phyloP scores from a whole-genome alignment of 2,329 filamentous ascomycete species.

The Curvularia lunata region DNA sequence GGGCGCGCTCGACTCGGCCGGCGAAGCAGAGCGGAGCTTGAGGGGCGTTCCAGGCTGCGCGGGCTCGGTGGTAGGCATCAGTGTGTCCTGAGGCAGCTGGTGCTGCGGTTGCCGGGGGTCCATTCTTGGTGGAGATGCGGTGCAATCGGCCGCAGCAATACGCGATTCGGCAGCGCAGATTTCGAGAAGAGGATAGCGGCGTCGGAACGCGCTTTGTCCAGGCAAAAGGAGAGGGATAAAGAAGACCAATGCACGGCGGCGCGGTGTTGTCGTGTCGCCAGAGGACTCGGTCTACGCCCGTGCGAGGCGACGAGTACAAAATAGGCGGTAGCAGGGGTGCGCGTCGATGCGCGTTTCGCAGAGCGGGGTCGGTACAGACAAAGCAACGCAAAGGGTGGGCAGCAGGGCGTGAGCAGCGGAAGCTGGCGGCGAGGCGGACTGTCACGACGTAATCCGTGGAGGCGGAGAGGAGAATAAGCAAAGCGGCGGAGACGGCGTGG shows the following conservation, averaged over 20 bases:
- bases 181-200: background rate
- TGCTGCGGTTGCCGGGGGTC: conserved; percentile 36
- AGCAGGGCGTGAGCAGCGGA: conserved; percentile 4
- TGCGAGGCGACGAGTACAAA: conserved; percentile 15
- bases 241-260: conserved; percentile 1
- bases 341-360: conserved; percentile 28
- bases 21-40: conserved; percentile 28
- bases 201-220: conserved; percentile 12
- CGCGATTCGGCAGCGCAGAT: conserved; percentile 37
- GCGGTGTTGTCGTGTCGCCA: background rate
- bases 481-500: conserved; percentile 10
- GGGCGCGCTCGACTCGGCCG: conserved; percentile 25
- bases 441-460: background rate
- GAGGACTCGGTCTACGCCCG: conserved; percentile 9
- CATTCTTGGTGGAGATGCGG: conserved; percentile 37
- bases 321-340: conserved; percentile 24
- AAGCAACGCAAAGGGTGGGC: conserved; percentile 16
- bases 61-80: conserved; percentile 43
- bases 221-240: conserved; percentile 2
- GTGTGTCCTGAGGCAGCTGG: conserved; percentile 35
- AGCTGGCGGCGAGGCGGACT: background rate
- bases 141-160: conserved; percentile 26
- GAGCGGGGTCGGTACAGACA: conserved; percentile 21
- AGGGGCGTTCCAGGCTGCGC: conserved; percentile 39
- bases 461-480: conserved; percentile 11